Evolutionary conservation across 495 filamentous ascomycete species (phyloP).

Genomic region (Poronia punctata): DNA sequence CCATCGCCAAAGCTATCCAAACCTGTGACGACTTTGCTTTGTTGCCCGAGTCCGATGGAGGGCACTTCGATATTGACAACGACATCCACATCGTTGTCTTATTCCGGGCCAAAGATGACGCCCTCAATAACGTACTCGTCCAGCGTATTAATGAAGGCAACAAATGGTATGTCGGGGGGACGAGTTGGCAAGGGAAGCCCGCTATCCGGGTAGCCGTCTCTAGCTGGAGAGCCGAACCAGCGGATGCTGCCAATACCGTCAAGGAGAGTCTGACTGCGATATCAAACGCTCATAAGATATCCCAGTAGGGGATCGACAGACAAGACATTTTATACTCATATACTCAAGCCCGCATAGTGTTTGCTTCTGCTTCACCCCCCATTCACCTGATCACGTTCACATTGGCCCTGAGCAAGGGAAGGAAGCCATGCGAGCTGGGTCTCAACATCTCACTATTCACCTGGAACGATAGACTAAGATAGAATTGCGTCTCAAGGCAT

Average conservation of each 20-base stretch:
- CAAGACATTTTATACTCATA: too few relatives aligned
- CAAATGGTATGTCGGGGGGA: conserved; percentile 78
- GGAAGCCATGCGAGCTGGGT: too few relatives aligned
- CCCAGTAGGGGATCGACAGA: too few relatives aligned
- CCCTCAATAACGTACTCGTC: conserved; percentile 58
- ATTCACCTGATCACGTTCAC: too few relatives aligned
- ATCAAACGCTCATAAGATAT: not conserved
- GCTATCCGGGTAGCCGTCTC: conserved; percentile 76
- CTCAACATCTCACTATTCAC: too few relatives aligned
- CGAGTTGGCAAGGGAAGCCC: conserved; percentile 61
- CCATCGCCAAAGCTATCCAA: conserved; percentile 55
- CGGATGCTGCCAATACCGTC: conserved; percentile 21
- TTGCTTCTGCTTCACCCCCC: too few relatives aligned
- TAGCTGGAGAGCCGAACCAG: conserved; percentile 66
- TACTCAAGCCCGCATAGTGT: too few relatives aligned
- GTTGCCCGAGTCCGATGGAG: conserved; percentile 44
- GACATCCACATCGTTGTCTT: conserved; percentile 69
- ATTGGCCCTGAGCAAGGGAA: too few relatives aligned
- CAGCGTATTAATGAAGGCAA: conserved; percentile 64
- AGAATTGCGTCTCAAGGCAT: too few relatives aligned
- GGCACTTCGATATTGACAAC: conserved; percentile 22
- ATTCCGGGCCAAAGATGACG: conserved; percentile 65
- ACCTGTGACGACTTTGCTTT: conserved; percentile 54
- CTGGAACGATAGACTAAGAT: too few relatives aligned
- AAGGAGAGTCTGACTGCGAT: conserved; percentile 5